These are phyloP conservation scores for Plasmodium vivax DNA, from an alignment of 169 alveolate genomes.

Conservation along the genomic window DNA sequence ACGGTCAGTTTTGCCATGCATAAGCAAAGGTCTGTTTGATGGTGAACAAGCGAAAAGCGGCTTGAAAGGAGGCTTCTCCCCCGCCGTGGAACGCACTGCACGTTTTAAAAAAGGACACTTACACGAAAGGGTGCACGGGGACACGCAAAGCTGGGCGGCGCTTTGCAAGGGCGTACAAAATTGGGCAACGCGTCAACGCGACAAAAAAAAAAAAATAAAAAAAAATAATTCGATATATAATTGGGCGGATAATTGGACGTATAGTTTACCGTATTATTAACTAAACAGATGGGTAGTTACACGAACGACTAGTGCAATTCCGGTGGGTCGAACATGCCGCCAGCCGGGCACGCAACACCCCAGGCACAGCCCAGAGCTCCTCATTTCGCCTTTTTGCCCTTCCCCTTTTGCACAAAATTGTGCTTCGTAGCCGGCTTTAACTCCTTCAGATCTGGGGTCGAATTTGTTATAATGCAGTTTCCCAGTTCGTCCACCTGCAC, in stretches of 20 bases:
- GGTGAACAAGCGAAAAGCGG: background rate
- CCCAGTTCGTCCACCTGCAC: slow-evolving; percentile 59
- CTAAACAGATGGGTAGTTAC: background rate
- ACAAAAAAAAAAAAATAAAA: background rate
- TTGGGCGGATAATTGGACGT: background rate
- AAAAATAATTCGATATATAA: background rate
- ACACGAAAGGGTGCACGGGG: background rate
- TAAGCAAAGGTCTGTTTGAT: background rate
- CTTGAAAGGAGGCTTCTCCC: background rate
- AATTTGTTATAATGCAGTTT: slow-evolving; percentile 57
- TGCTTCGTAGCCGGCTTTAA: slow-evolving; percentile 8
- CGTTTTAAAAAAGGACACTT: background rate
- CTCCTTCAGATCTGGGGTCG: slow-evolving; percentile 20
- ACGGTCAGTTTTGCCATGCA: background rate
- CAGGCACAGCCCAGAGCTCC: background rate
- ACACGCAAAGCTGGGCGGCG: background rate
- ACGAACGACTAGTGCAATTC: background rate
- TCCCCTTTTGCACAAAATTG: slow-evolving; percentile 14
- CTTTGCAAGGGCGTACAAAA: background rate
- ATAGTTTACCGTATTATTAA: too few relatives aligned
- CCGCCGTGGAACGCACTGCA: background rate
- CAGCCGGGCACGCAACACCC: background rate
- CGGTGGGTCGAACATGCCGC: background rate
- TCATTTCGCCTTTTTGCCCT: slow-evolving; percentile 1
- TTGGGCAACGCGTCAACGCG: background rate